Base-by-base conservation (phyloP, 441 rosid species). In the Jatropha podagrica region DNA sequence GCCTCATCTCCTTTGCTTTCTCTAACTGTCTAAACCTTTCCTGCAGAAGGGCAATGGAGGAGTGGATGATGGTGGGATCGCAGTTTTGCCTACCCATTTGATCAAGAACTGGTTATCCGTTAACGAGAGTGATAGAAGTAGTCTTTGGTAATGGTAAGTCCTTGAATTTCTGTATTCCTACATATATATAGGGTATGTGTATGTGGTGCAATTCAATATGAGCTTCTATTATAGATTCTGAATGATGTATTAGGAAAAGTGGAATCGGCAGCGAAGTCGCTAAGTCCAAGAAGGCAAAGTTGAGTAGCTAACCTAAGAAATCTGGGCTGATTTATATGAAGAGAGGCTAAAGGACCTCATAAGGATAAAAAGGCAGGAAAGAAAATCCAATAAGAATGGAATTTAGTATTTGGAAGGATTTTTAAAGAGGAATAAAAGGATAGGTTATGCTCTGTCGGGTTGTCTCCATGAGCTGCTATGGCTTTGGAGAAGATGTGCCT, bases 11-110 rank as follows among this genome's bases (percentile, higher is more conserved):
- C 78, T 81, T 83, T 5, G 81, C 89, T 78, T 69, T 81, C 79
- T 86, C 85, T 74, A 83, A 60, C 83, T 81, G 81, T 68, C 77
- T 80, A 60, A 85, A 84, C 84, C 88, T 86, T 71, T 84, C 86
- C 58, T 81, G 85, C 73, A 83, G 68, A 73, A 86, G 83, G 26
- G 82, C 83, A 69, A 81, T 82, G 78, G 87, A 84, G 65, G 84
- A 81, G 76, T 76, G 81, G 20, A 65, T 44, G 44, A 62, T 49
- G 1, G 78, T 49, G 12, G 74, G 72, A 38, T 78, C 83, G 11
- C 73, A 65, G 74, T 77, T 83, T 76, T 80, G 80, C 79, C 83
- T 75, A 48, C 72, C 83, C 87, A 82, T 85, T 15, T 18, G 69
- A 68, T 51, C 14, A 27, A 51, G 48, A 75, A 65, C 56, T 17